phyloP scores from a whole-genome alignment of 108 stramenopile genomes.

The Schizochytrium sp. region DNA sequence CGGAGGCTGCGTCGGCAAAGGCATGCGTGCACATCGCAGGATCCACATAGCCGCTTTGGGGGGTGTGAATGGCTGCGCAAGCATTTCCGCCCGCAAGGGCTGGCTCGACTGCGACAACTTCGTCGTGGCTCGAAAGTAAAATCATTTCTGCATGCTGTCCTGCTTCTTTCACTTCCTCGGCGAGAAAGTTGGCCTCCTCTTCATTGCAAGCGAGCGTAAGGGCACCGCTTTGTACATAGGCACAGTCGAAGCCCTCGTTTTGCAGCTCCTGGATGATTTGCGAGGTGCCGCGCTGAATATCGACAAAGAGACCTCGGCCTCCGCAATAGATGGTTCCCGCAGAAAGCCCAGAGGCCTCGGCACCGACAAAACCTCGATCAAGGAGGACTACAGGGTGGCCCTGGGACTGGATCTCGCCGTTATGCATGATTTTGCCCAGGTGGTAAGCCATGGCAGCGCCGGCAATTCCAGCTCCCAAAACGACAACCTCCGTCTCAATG shows the following conservation, averaged over 20 bases:
- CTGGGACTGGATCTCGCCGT: neutral
- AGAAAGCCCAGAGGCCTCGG: neutral
- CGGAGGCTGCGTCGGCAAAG: neutral
- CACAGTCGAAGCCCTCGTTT: neutral
- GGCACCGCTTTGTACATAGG: slow-evolving; percentile 1
- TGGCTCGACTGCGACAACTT: neutral
- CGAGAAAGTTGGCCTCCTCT: neutral
- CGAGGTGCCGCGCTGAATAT: neutral
- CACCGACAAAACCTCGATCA: neutral
- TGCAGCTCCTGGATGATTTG: neutral
- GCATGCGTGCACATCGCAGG: neutral
- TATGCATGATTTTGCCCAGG: neutral
- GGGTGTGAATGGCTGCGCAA: neutral
- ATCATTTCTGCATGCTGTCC: neutral
- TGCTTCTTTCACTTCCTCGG: neutral
- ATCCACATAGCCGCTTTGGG: neutral
- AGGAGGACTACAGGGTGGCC: neutral
- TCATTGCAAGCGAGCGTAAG: neutral
- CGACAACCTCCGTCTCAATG: neutral
- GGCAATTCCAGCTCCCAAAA: neutral
- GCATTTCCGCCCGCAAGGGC: neutral
- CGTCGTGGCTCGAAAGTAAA: neutral
- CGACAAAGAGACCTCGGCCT: neutral
- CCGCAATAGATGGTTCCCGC: neutral
- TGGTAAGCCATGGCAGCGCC: neutral